A percentile compares a stretch with the other conserved stretches of the same genome.
These are phyloP conservation scores for Penicillium sp. DNA, from an alignment of 2,329 filamentous ascomycete species.

Conservation along the genomic window DNA sequence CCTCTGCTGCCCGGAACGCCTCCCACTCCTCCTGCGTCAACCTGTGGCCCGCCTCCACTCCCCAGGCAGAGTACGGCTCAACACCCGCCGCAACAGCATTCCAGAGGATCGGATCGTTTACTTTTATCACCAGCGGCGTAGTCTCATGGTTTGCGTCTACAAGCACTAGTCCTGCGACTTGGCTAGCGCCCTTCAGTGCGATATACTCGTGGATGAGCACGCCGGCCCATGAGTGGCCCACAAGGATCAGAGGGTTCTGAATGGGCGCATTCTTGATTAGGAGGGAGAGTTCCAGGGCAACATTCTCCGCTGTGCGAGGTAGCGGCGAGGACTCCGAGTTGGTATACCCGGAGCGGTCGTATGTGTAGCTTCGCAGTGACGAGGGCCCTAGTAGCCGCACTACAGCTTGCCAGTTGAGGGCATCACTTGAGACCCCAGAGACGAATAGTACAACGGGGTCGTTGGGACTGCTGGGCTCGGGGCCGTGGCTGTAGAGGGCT, in stretches of 20 bases:
- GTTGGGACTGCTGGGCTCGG: conserved; percentile 15
- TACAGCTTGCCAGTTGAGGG: conserved; percentile 23
- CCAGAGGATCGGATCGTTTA: conserved; percentile 21
- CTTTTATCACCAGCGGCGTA: conserved; percentile 15
- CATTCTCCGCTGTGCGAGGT: conserved; percentile 17
- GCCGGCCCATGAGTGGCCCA: conserved; percentile 26
- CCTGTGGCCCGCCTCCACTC: conserved; percentile 18
- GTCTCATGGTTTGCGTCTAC: conserved; percentile 27
- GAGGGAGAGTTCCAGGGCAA: conserved; percentile 18
- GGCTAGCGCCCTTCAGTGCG: conserved; percentile 15
- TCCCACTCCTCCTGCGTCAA: conserved; percentile 19
- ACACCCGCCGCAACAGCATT: conserved; percentile 19
- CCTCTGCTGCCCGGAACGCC: conserved; percentile 21
- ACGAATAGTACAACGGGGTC: conserved; percentile 20
- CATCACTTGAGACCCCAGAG: conserved; percentile 21
- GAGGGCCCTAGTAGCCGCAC: conserved; percentile 14
- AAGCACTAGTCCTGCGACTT: conserved; percentile 23
- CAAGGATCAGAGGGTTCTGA: conserved; percentile 19
- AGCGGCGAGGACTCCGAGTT: conserved; percentile 18
- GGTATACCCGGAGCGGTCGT: conserved; percentile 23
- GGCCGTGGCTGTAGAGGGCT: conserved; percentile 21
- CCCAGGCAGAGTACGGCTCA: conserved; percentile 24
- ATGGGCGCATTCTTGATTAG: conserved; percentile 15
- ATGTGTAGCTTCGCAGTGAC: conserved; percentile 19
- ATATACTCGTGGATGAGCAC: conserved; percentile 24